These are phyloP conservation scores for Phaffia australis DNA, from an alignment of 768 basidiomycete genomes.

Conservation along the genomic window DNA sequence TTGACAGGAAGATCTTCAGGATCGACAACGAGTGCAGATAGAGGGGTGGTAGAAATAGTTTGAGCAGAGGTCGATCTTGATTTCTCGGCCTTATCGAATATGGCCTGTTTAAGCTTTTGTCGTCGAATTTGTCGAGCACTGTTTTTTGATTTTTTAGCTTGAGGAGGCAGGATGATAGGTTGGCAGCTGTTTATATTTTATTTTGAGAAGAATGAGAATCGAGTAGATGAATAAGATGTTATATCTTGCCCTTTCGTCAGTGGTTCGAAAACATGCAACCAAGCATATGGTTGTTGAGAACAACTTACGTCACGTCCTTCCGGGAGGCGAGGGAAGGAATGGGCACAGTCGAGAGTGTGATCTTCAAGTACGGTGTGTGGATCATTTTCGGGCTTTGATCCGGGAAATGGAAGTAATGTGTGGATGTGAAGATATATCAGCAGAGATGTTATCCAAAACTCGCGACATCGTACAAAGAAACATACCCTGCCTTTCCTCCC, in stretches of 20 bases:
- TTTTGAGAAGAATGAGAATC: background rate
- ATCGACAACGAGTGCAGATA: no score
- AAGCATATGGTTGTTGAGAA: background rate
- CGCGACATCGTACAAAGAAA: background rate
- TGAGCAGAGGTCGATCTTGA: no score
- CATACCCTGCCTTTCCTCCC: constrained; percentile 19
- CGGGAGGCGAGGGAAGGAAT: constrained; percentile 2
- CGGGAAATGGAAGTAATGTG: background rate
- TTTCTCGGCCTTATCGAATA: no score
- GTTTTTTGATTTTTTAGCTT: background rate
- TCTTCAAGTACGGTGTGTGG: constrained; percentile 20
- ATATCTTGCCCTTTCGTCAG: background rate
- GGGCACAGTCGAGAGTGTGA: constrained; percentile 19
- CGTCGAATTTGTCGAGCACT: background rate
- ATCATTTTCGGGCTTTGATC: constrained; percentile 15
- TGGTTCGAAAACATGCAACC: no score
- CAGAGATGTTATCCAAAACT: no score
- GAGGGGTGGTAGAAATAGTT: no score
- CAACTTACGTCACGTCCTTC: constrained; percentile 10
- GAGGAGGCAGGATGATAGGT: background rate
- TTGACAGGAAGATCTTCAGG: no score
- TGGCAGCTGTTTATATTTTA: background rate
- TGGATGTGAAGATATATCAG: no score
- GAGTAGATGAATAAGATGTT: background rate
- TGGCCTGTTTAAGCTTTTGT: no score